Conservation (phyloP, 192 early-diverging fungal species). For the Chytriomyces hyalinus region DNA sequence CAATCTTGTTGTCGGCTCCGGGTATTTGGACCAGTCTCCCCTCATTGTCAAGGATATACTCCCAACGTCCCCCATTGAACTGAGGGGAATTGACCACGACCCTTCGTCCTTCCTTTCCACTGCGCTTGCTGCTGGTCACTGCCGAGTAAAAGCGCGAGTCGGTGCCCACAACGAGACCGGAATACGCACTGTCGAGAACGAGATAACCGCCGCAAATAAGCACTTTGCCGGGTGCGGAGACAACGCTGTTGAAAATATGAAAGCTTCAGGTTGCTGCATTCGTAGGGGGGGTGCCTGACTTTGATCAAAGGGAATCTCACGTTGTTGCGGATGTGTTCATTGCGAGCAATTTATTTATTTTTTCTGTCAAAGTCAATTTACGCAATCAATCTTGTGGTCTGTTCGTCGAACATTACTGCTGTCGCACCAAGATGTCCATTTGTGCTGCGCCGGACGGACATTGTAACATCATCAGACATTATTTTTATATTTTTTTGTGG, state of each 20-base stretch:
- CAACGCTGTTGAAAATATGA: conserved; percentile 12
- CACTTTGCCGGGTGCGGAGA: conserved; percentile 96
- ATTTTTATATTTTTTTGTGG: no score
- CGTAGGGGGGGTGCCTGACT: neutral
- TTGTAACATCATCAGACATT: no score
- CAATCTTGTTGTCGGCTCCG: no score
- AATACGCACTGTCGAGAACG: conserved; percentile 79
- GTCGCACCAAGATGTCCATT: no score
- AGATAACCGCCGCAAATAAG: conserved; percentile 93
- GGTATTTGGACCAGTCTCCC: no score
- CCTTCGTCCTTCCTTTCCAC: conserved; percentile 12
- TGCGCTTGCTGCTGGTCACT: conserved; percentile 40
- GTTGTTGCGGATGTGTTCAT: no score
- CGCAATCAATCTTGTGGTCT: no score
- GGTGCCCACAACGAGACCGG: conserved; percentile 85
- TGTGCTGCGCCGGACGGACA: no score
- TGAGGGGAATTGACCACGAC: conserved; percentile 81
- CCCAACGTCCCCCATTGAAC: conserved; percentile 84
- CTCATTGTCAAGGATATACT: conserved; percentile 53
- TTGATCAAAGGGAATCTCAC: no score
- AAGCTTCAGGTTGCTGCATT: neutral
- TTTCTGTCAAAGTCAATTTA: no score
- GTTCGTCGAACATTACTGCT: no score
- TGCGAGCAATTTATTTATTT: no score
- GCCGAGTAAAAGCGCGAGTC: conserved; percentile 83